phyloP scores from a whole-genome alignment of 768 basidiomycete genomes.

The Rhizopogon roseolus region DNA sequence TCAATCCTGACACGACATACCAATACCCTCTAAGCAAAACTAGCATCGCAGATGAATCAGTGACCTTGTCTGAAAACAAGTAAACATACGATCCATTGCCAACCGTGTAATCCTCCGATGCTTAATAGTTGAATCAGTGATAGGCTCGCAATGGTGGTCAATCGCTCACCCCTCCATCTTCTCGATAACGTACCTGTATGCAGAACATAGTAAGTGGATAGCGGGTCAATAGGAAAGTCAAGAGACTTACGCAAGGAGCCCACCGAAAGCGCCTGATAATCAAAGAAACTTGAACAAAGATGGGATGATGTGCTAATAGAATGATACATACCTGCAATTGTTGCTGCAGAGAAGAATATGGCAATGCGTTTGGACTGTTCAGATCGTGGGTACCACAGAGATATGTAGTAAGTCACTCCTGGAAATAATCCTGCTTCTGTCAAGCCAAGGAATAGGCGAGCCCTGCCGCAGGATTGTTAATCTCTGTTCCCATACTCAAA shows the following conservation, averaged over 20 bases:
- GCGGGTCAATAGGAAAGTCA: not conserved
- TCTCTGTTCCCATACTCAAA: not conserved
- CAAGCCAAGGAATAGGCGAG: conserved; percentile 40
- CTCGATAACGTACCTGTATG: conserved; percentile 29
- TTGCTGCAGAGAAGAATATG: conserved; percentile 61
- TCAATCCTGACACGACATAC: conserved; percentile 7
- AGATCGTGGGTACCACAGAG: conserved; percentile 55
- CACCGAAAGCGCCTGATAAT: conserved; percentile 37
- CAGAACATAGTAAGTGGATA: not conserved
- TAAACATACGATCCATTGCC: conserved; percentile 33
- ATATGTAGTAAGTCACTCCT: conserved; percentile 40
- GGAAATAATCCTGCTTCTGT: conserved; percentile 44
- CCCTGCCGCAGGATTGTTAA: conserved; percentile 15
- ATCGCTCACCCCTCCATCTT: conserved; percentile 27
- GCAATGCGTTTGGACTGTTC: conserved; percentile 58
- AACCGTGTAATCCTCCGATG: conserved; percentile 27
- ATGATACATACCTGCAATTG: conserved; percentile 37
- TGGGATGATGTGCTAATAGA: not conserved
- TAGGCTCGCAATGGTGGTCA: not conserved
- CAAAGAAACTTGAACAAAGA: not conserved
- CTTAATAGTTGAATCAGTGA: not conserved
- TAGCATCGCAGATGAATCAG: conserved; percentile 5
- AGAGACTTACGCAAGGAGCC: conserved; percentile 38
- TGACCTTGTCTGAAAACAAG: not conserved
- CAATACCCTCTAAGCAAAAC: conserved; percentile 28